Evolutionary conservation across 805 yeast genomes (phyloP), one percentile per base, ranked within the genome.

Genomic region (Torulaspora gathmanii): DNA sequence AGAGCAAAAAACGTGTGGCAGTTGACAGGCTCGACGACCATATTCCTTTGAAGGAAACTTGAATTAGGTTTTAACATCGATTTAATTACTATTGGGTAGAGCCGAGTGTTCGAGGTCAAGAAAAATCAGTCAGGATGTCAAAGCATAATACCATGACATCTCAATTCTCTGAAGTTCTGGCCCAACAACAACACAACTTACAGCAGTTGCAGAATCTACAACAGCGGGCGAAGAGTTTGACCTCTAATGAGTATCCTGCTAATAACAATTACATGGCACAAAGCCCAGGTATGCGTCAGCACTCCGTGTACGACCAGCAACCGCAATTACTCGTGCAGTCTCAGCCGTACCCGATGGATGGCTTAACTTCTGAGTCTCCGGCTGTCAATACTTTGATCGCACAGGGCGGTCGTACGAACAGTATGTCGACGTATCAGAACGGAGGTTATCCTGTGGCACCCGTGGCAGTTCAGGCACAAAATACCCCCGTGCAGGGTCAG

Each of bases 151-250:
- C 70, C 3, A 63, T 69, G 69, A 58, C 60, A 40, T 66, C 71
- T 6, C 57, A 52, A 33, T 55, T 63, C 39, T 60, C 70, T 25
- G 67, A 65, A 34, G 63, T 64, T 51, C 56, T 63, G 33, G 70
- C 78, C 43, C 79, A 74, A 45, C 69, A 72, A 42, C 65, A 69
- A 30, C 74, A 70, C 45, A 74, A 73, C 50, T 66, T 72, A 47
- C 69, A 72, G 19, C 79, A 75, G 44, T 57, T 74, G 39, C 74
- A 72, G 42, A 72, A 65, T 45, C 58, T 74, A 44, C 73, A 69
- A 45, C 68, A 71, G 46, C 77, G 71, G 47, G 65, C 77, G 1
- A 67, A 64, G 38, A 72, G 77, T 23, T 56, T 75, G 40, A 67
- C 70, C 44, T 68, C 70, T 44, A 45, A 40, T 19, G 49, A 44